phyloP scores from a whole-genome alignment of 2,329 filamentous ascomycete species.

The Fusarium tricinctum region DNA sequence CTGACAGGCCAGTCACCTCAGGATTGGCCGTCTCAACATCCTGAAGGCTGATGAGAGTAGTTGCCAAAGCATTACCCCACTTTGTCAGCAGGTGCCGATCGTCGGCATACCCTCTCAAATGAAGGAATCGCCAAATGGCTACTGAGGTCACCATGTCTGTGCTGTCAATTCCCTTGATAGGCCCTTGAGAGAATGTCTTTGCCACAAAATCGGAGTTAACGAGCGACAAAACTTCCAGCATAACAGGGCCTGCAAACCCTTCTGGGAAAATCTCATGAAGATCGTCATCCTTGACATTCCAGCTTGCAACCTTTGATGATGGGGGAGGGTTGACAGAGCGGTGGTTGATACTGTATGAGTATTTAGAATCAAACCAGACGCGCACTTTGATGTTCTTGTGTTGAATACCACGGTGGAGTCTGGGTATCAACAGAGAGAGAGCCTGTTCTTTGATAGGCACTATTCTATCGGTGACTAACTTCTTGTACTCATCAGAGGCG shows the following conservation, averaged over 20 bases:
- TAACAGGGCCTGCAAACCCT: conserved; percentile 59
- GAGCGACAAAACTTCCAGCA: conserved; percentile 75
- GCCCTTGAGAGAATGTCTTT: conserved; percentile 73
- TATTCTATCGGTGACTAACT: conserved; percentile 81
- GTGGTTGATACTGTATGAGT: conserved; percentile 77
- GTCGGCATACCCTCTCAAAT: conserved; percentile 88
- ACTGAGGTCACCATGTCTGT: conserved; percentile 78
- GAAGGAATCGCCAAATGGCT: conserved; percentile 88
- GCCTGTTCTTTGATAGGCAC: conserved; percentile 81
- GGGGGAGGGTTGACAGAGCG: conserved; percentile 62
- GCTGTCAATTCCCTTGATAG: conserved; percentile 73
- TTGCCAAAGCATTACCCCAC: conserved; percentile 85
- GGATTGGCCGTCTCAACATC: conserved; percentile 63
- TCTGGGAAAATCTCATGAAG: conserved; percentile 64
- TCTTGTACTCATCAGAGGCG: conserved; percentile 83
- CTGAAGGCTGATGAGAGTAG: conserved; percentile 74
- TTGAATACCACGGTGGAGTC: conserved; percentile 85
- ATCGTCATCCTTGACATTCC: conserved; percentile 78
- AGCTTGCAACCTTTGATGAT: conserved; percentile 67
- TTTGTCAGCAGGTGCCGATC: conserved; percentile 81
- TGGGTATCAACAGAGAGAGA: conserved; percentile 81
- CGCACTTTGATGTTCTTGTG: conserved; percentile 82
- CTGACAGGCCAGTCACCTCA: conserved; percentile 71
- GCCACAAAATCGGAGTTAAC: conserved; percentile 77
- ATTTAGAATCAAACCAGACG: conserved; percentile 85